Evolutionary conservation across 306 rosid species (phyloP), one percentile per base, ranked within the genome.

Genomic region (Lagenaria siceraria): DNA sequence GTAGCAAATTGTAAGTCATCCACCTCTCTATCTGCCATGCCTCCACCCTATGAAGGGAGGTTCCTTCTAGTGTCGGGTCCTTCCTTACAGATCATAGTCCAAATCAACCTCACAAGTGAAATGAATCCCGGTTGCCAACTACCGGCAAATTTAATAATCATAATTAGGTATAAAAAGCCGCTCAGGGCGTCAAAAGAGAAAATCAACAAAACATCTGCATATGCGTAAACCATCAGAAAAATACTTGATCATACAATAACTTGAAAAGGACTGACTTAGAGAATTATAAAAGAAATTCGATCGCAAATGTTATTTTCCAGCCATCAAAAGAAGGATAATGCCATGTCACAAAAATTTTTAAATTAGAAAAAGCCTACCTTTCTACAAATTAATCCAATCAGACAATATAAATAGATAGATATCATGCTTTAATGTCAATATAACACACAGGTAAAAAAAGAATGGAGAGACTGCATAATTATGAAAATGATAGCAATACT

Each of bases 401-500:
- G 38, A 70, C 52, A n/a, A 43, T 18, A 46, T 43, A 70, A 70
- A 70, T 43, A 43, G n/a, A 10, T 66, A 40, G 19, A 66, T 38
- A 6, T 66, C 33, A 70, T 14, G 55, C 11, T 70, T 33, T 48
- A 14, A 24, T 70, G 38, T n/a, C 54, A 22, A 43, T 24, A 70
- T 66, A 24, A 1, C 53, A 70, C 38, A 79, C 77, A 79, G 21
- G 66, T 33, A 17, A 3, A 78, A n/a, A 31, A 8, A 46, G 75
- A 22, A 70, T 46, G 55, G 12, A 46, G 21, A 43, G 10, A 22
- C 21, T 43, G 14, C 36, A 42, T 46, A 18, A 8, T 48, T 71
- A 49, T 72, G 59, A 72, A 46, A 77, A 73, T 12, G 69, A 13
- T 1, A 36, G 61, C 49, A 79, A 33, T 86, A 89, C 97, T 78